Evolutionary conservation across 306 rosid genomes (phyloP), one percentile per base, ranked within the genome.

Genomic region (Argentina anserina): DNA sequence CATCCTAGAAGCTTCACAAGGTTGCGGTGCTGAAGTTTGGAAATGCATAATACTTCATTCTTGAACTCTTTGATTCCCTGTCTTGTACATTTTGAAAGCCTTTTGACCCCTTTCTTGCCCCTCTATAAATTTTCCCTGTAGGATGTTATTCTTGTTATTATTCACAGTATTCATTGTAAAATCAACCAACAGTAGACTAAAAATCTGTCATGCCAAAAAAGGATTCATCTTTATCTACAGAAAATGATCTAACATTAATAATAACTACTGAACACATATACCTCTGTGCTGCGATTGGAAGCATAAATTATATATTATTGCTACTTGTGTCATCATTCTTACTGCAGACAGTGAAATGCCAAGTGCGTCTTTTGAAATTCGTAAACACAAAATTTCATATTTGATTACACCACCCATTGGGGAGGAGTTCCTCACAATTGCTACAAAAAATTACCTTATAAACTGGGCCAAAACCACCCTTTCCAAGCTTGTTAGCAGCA

Each of bases 1-100:
- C 87, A 88, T 5, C 90, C 90, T 53, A 86, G 71, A 67, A 86
- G 81, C 79, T 72, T 86, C 9, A 86, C 93, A 9, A 89, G 87
- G 78, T 89, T 89, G 9, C 84, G 79, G 28, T 80, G 79, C 71
- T 80, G 83, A 75, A 80, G 83, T 59, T 80, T 75, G 63, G 74
- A 66, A 61, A 80, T 69, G 36, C 73, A 72, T 59, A 69, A 60
- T 29, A 75, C 83, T 69, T 80, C 93, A 70, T 86, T 88, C 81
- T 74, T 82, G 60, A 88, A 86, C 80, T 88, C 90, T 6, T 84
- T 83, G 0, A 56, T 11, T 55, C 93, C 93, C 62, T 86, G 93
- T 42, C 79, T 72, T 13, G 93, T 84, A 71, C 56, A 82, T 17
- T 69, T 37, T 1, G 89, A 84, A 21, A 86, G 90, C 76, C 86